Conservation (phyloP, 2,329 filamentous ascomycete genomes). For the Bipolaris cookei region DNA sequence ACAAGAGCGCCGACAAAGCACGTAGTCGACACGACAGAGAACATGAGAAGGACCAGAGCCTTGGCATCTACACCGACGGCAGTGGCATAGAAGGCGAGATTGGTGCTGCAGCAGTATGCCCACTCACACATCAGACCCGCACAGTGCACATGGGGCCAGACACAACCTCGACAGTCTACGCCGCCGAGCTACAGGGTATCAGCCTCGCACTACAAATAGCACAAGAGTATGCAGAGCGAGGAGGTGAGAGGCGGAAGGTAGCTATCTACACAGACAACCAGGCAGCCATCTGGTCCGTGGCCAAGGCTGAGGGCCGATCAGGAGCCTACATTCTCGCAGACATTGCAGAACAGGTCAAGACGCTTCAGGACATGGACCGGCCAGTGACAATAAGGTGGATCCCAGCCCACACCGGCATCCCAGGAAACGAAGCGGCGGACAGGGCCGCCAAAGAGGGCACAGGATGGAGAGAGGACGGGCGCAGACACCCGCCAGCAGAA, state of each 20-base stretch:
- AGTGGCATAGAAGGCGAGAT: constrained; percentile 26
- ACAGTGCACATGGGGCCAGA: constrained; percentile 20
- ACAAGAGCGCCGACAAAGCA: constrained; percentile 18
- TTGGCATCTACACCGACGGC: constrained; percentile 30
- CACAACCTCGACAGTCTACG: constrained; percentile 21
- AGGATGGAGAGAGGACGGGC: constrained; percentile 19
- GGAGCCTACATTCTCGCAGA: constrained; percentile 23
- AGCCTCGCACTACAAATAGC: constrained; percentile 28
- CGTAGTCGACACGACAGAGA: constrained; percentile 20
- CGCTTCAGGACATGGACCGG: constrained; percentile 9
- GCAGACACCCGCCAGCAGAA: constrained; percentile 15
- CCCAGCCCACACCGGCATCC: background rate
- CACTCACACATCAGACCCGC: constrained; percentile 16
- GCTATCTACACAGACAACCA: constrained; percentile 29
- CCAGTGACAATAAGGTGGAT: constrained; percentile 4
- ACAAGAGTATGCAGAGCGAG: constrained; percentile 17
- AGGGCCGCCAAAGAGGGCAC: constrained; percentile 23
- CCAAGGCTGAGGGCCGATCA: constrained; percentile 2
- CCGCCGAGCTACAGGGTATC: constrained; percentile 25
- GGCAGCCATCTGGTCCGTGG: constrained; percentile 22
- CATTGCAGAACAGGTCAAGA: constrained; percentile 18
- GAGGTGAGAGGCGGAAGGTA: constrained; percentile 11
- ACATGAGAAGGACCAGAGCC: constrained; percentile 13
- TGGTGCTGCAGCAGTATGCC: constrained; percentile 21
- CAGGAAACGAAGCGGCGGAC: no score